phyloP scores from a whole-genome alignment of 352 stramenopile species.

The Pythium scleroteichum region DNA sequence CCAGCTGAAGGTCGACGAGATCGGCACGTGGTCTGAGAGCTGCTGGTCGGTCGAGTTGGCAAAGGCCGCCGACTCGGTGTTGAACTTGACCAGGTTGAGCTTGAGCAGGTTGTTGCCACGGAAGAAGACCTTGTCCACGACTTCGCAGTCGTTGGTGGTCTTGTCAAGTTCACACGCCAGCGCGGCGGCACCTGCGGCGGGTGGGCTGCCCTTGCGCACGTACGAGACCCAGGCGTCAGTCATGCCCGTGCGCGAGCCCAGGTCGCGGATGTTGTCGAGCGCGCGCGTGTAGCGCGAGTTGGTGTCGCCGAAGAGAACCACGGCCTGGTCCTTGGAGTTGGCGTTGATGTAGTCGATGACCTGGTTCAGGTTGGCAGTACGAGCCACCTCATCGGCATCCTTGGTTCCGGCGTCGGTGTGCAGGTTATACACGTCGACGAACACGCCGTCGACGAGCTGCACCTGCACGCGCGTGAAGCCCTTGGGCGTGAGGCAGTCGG shows the following conservation, averaged over 20 bases:
- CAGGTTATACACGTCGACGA: conserved; percentile 49
- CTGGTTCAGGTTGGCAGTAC: conserved; percentile 41
- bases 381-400: conserved; percentile 32
- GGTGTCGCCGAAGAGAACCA: conserved; percentile 53
- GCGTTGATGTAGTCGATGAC: conserved; percentile 39
- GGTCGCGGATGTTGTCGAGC: conserved; percentile 40
- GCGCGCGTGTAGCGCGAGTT: conserved; percentile 55
- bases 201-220: conserved; percentile 35
- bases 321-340: conserved; percentile 42
- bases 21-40: conserved; percentile 50
- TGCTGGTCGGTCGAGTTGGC: conserved; percentile 32
- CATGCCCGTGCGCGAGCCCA: conserved; percentile 30
- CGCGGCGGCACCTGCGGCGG: conserved; percentile 36
- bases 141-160: conserved; percentile 46
- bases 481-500: conserved; percentile 56
- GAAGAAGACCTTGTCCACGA: conserved; percentile 68
- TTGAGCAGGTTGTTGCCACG: conserved; percentile 36
- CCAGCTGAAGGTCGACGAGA: conserved; percentile 45
- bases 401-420: conserved; percentile 40
- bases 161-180: conserved; percentile 37
- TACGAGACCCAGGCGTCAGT: conserved; percentile 53
- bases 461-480: conserved; percentile 47
- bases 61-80: conserved; percentile 47
- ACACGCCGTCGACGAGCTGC: conserved; percentile 40
- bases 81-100: conserved; percentile 42